Evolutionary conservation across 2,329 filamentous ascomycete genomes (phyloP).

Genomic region (Pseudogymnoascus sp.): DNA sequence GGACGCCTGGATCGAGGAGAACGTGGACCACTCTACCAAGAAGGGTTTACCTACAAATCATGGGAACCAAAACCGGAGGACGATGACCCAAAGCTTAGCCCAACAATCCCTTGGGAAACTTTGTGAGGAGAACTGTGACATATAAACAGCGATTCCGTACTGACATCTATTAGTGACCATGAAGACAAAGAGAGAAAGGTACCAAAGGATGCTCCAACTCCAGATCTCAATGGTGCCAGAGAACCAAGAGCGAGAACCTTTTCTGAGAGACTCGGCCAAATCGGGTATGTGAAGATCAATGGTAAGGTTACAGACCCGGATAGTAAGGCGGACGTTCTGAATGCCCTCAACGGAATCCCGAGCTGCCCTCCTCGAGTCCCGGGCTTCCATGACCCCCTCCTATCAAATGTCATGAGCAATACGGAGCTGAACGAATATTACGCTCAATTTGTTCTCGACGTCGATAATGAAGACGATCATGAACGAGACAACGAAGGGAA

Average conservation of each 20-base stretch:
- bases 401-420: slow-evolving; percentile 17
- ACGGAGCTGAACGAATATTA: slow-evolving; percentile 21
- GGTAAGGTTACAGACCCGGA: slow-evolving; percentile 27
- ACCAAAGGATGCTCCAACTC: background rate
- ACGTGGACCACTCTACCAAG: background rate
- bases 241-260: background rate
- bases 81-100: background rate
- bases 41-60: background rate
- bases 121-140: background rate
- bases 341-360: slow-evolving; percentile 14
- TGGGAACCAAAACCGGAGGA: background rate
- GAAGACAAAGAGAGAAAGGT: background rate
- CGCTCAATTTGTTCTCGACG: slow-evolving; percentile 20
- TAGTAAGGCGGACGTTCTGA: slow-evolving; percentile 17
- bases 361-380: background rate
- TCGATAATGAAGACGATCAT: slow-evolving; percentile 30
- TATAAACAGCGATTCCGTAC: background rate
- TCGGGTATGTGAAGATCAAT: slow-evolving; percentile 23
- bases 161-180: background rate
- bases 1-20: background rate
- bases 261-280: background rate
- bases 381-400: background rate
- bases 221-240: background rate
- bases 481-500: slow-evolving; percentile 30
- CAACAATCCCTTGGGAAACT: background rate